Evolutionary conservation across 192 early-diverging fungal genomes (phyloP), one percentile per base, ranked within the genome.

Genomic region (Podila minutissima): DNA sequence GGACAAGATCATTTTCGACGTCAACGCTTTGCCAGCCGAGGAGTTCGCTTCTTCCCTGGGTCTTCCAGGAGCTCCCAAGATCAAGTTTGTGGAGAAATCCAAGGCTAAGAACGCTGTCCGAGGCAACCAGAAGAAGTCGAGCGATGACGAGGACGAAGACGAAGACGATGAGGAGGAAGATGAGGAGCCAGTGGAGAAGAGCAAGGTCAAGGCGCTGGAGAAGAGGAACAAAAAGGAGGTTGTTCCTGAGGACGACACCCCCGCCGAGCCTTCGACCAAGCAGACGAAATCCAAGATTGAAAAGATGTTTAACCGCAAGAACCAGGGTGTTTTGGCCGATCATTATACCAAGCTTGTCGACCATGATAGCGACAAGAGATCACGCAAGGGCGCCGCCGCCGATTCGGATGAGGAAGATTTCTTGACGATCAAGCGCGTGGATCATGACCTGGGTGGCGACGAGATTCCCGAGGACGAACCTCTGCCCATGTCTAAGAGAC

Each of bases 41-140:
- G 93, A 89, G 50, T 99, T 88, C 87, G 95, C 98, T 8, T 90
- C 92, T 48, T 89, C 95, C 0, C 71, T 98, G 62, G 98, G 98
- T n/a, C 88, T 99, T 66, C 95, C 95, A 7, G 98, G 98, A 62
- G 91, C 95, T 8, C 98, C 98, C 22, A 93, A 93, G 68, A 94
- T 99, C 75, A 97, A 95, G 86, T 98, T 98, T 86, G 84, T 96
- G 26, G 91, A 86, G 74, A 90, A 91, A 67, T 82, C 74, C 53
- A 75, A 82, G 31, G 78, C 78, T 59, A 95, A 95, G 84, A 96
- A 97, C 84, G 88, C 83, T 53, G 88, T 88, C n/a, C 88, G 91
- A 31, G 88, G 71, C 29, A 78, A 71, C 66, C 83, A 65, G 85
- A 85, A 85, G 78, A 75, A 84, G 55, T 74, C 65, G 61, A 85